Conservation (phyloP, 805 yeast genomes). For the Hyphopichia homilentoma region DNA sequence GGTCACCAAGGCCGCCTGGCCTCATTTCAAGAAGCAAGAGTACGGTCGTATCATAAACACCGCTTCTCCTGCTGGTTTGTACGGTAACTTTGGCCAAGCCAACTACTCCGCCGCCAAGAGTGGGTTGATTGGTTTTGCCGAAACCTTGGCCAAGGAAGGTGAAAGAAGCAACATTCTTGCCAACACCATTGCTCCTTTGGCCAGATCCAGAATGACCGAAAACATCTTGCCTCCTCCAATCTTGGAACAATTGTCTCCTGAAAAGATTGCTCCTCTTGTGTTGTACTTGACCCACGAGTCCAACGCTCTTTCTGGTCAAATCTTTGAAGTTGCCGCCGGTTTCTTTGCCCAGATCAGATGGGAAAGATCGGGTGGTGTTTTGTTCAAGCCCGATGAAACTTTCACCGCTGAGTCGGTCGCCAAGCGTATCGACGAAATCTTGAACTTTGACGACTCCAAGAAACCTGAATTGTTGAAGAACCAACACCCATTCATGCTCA, state of each 20-base stretch:
- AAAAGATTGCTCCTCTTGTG: conserved; percentile 89
- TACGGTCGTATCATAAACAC: conserved; percentile 90
- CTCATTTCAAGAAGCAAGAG: conserved; percentile 74
- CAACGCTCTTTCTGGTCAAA: conserved; percentile 61
- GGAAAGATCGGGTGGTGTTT: conserved; percentile 88
- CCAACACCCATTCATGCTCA: conserved; percentile 67
- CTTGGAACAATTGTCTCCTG: conserved; percentile 76
- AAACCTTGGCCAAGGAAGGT: conserved; percentile 95
- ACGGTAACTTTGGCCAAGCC: conserved; percentile 95
- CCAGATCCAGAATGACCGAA: conserved; percentile 96
- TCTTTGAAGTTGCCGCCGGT: conserved; percentile 93
- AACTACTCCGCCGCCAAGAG: conserved; percentile 93
- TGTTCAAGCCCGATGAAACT: conserved; percentile 71
- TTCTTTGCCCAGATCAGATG: conserved; percentile 88
- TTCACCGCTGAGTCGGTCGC: conserved; percentile 86
- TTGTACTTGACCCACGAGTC: conserved; percentile 71
- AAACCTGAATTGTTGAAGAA: conserved; percentile 46
- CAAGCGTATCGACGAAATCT: conserved; percentile 57
- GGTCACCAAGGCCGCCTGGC: conserved; percentile 90
- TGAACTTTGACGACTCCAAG: conserved; percentile 56
- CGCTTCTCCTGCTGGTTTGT: conserved; percentile 96
- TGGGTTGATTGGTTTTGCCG: conserved; percentile 87
- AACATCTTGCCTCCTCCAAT: conserved; percentile 80
- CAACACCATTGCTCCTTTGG: conserved; percentile 90
- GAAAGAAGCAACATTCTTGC: conserved; percentile 74